Base-by-base conservation (phyloP, 306 rosid genomes). In the Canavalia ensiformis region DNA sequence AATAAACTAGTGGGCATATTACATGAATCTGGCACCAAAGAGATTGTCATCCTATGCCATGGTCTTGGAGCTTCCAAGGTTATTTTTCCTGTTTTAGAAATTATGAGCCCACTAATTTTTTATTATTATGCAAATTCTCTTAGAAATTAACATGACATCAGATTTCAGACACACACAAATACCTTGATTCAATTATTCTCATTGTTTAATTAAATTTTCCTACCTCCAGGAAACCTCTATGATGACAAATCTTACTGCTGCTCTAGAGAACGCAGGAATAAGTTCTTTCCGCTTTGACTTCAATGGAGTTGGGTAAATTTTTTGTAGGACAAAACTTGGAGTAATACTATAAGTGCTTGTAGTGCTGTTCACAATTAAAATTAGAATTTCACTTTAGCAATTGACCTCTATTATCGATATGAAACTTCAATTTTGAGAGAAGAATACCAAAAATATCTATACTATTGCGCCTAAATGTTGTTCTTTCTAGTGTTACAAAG, bases 221-320 rank as follows among this genome's bases (percentile, higher is more conserved):
- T 4, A 37, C 68, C 58, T 83, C 63, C 88, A 94, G 97, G 94
- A 90, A 87, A 0, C 82, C 67, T 49, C 33, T 52, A 54, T 73
- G 54, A 29, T 46, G 5, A 34, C 67, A 50, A 92, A 89, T 83
- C 86, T 92, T 67, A 91, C 95, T 73, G 83, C 66, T 69, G 92
- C 97, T 6, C 76, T 95, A 81, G 94, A 83, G 83, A 88, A 81
- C 8, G 91, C 86, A 47, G 84, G 89, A 84, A 84, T 92, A 34
- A 88, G 94, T 71, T 85, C 95, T 81, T 91, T 88, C 78, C 89
- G 95, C 82, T 92, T 92, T 60, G 97, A 92, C 86, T 92, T 88
- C 68, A 7, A 95, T 71, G 95, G 97, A 83, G 91, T 91, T 72
- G 97, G 97, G 97, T 90, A 80, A 74, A 78, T 66, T 77, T 63